Evolutionary conservation across 768 basidiomycete genomes (phyloP).

Genomic region (Mycena kentingensis): DNA sequence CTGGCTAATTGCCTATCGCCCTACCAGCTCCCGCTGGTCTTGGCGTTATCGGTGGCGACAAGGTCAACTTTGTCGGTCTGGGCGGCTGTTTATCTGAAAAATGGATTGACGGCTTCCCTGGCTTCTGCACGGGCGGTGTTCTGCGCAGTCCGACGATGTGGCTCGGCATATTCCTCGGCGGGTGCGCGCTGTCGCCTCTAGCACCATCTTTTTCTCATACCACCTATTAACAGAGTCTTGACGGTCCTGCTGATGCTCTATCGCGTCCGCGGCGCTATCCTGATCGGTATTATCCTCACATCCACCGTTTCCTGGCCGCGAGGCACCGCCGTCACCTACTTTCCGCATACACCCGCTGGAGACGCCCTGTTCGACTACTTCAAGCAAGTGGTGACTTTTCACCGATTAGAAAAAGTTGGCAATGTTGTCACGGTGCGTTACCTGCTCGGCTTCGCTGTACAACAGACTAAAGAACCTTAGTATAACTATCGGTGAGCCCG

Average conservation of each 20-base stretch:
- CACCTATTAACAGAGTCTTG: slow-evolving; percentile 50
- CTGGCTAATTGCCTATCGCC: slow-evolving; percentile 6
- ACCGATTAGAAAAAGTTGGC: slow-evolving; percentile 60
- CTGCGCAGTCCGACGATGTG: slow-evolving; percentile 79
- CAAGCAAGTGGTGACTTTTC: slow-evolving; percentile 81
- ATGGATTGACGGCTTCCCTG: slow-evolving; percentile 44
- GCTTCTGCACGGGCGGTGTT: slow-evolving; percentile 65
- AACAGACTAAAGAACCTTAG: slow-evolving; percentile 34
- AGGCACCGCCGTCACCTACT: slow-evolving; percentile 76
- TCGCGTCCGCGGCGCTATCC: slow-evolving; percentile 80
- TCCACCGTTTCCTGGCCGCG: slow-evolving; percentile 88
- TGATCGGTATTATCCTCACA: slow-evolving; percentile 82
- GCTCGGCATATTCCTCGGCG: slow-evolving; percentile 86
- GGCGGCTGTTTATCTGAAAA: slow-evolving; percentile 71
- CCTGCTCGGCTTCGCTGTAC: slow-evolving; percentile 1
- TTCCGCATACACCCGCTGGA: slow-evolving; percentile 71
- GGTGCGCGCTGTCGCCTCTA: slow-evolving; percentile 44
- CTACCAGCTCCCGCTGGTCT: slow-evolving; percentile 63
- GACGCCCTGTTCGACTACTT: slow-evolving; percentile 81
- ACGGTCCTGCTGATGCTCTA: slow-evolving; percentile 83
- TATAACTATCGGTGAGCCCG: slow-evolving; percentile 45
- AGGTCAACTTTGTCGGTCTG: slow-evolving; percentile 68
- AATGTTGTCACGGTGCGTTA: slow-evolving; percentile 64
- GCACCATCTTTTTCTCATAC: not conserved
- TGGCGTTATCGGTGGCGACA: slow-evolving; percentile 74